Evolutionary conservation across 306 rosid species (phyloP).

Genomic region (Gastrolobium bilobum): DNA sequence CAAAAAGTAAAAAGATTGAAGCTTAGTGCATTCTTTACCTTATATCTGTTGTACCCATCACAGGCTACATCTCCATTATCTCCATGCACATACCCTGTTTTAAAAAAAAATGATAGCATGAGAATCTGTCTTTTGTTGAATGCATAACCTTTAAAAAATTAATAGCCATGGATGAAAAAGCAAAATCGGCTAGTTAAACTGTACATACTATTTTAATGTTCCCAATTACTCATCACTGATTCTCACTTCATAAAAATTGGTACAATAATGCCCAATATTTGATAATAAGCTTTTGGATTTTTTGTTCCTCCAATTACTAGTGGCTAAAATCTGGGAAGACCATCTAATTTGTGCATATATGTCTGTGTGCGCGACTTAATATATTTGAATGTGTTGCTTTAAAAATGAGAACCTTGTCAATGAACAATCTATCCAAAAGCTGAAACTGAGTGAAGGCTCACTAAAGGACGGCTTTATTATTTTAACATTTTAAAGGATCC

Average conservation of each 20-base stretch:
- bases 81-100: slow-evolving; percentile 54
- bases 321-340: no score
- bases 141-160: background rate
- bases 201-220: background rate
- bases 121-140: background rate
- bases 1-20: background rate
- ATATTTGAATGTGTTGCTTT: no score
- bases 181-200: background rate
- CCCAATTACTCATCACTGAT: background rate
- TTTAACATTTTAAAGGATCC: no score
- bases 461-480: no score
- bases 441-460: no score
- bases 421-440: no score
- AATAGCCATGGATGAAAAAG: background rate
- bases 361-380: no score
- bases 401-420: no score
- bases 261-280: background rate
- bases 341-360: no score
- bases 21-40: slow-evolving; percentile 53
- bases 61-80: slow-evolving; percentile 73
- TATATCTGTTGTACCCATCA: slow-evolving; percentile 73
- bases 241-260: background rate
- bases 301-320: no score
- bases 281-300: no score
- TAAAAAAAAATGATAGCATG: background rate